Evolutionary conservation across 345 rosid species (phyloP), one percentile per base, ranked within the genome.

Genomic region (Clarkia xantiana): DNA sequence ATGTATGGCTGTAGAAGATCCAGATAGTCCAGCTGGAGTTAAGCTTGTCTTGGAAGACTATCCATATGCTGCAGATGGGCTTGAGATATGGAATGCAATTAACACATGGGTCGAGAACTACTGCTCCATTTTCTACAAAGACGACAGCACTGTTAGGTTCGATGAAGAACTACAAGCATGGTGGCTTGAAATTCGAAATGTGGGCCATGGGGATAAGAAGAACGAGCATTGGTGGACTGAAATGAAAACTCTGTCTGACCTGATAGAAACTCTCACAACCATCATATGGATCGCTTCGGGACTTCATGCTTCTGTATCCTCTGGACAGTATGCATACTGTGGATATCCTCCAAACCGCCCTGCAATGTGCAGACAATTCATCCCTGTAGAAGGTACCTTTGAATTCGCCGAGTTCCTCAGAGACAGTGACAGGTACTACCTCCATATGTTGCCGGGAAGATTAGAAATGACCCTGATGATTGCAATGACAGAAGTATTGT

Each of bases 51-150:
- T 77, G 20, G 52, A 66, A 38, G 87, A 80, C 61, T 77, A 74
- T 61, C 87, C 87, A 9, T 80, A 80, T 59, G 87, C 67, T 45
- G 55, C 64, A 59, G 83, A 77, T 42, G 87, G 79, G 47, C 79
- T 80, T 52, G 75, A 74, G 2, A 64, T 80, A 58, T 80, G 83
- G 83, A 19, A 9, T 11, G 76, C 81, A 42, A 75, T 77, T 46
- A 57, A 61, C 56, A 68, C 56, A 42, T 77, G 83, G 87, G 81
- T 76, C 12, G 58, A 18, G 8, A 75, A 75, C 41, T 77, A 54
- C 25, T 77, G 87, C 71, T 49, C 54, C 1, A 49, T 74, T 65
- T 74, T 77, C 66, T 80, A 80, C 71, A 38, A 58, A 43, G 67
- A 70, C 13, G 73, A 77, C 47, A 52, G 63, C 34, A 53, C 71